These are phyloP conservation scores for Starmerella potacharoeniae DNA, from an alignment of 805 yeast species.

Conservation along the genomic window DNA sequence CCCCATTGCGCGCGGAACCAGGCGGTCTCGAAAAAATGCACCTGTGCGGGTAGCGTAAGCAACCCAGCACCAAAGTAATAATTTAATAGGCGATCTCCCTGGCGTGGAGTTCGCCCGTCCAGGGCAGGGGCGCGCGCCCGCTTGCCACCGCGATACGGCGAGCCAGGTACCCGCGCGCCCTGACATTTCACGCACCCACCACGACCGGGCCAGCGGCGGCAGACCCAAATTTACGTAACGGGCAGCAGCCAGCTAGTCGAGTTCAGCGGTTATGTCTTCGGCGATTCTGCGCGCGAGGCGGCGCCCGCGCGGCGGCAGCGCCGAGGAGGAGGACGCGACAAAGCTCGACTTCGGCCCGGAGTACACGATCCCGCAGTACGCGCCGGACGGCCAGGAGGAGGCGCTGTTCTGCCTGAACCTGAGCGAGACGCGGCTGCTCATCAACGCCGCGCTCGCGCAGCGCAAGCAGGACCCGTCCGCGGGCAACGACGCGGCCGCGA, in stretches of 20 bases:
- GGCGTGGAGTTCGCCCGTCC: neutral
- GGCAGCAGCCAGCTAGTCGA: too few relatives aligned
- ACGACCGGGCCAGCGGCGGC: neutral
- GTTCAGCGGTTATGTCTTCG: constrained; percentile 11
- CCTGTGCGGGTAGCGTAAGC: neutral
- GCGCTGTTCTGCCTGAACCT: constrained; percentile 75
- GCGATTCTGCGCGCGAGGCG: constrained; percentile 15
- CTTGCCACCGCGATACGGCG: neutral
- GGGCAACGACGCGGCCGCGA: constrained; percentile 24
- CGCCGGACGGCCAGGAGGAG: constrained; percentile 67
- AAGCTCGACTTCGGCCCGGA: constrained; percentile 83
- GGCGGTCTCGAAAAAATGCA: neutral
- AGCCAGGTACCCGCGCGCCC: neutral
- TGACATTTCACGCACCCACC: neutral
- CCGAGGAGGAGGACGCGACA: constrained; percentile 86
- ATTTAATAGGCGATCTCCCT: neutral
- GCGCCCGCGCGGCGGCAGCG: constrained; percentile 11
- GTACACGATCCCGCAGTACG: constrained; percentile 67
- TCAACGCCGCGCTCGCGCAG: constrained; percentile 79
- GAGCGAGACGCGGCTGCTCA: constrained; percentile 79
- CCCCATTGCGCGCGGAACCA: constrained; percentile 43
- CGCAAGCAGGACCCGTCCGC: constrained; percentile 40
- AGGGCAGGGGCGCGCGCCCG: neutral
- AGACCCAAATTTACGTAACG: neutral
- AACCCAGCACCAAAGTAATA: neutral